Conservation (phyloP, 2,329 filamentous ascomycete genomes). For the Fusarium lateritium region DNA sequence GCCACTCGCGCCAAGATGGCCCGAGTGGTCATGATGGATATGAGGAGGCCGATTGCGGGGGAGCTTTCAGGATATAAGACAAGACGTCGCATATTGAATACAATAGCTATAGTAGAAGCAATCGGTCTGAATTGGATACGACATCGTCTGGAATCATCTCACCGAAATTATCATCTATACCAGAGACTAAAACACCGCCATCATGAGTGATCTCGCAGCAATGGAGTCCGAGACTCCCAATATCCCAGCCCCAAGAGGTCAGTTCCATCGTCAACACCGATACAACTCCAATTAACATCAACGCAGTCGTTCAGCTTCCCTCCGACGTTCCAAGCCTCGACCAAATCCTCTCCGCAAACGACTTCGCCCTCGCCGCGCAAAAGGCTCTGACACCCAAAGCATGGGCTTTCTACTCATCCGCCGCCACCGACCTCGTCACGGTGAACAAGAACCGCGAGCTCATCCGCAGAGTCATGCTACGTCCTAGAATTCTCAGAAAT, state of each 20-base stretch:
- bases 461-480: slow-evolving; percentile 70
- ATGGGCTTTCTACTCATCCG: slow-evolving; percentile 79
- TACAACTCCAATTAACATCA: not conserved
- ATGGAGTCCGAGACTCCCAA: slow-evolving; percentile 49
- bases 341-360: slow-evolving; percentile 57
- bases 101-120: not conserved
- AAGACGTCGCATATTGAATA: slow-evolving; percentile 3
- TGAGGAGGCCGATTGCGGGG: slow-evolving; percentile 42
- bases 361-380: slow-evolving; percentile 72
- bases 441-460: slow-evolving; percentile 68
- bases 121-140: not conserved
- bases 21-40: slow-evolving; percentile 28
- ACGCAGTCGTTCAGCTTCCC: slow-evolving; percentile 32
- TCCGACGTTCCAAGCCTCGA: slow-evolving; percentile 36
- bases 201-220: slow-evolving; percentile 49
- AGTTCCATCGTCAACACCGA: not conserved
- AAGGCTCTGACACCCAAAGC: slow-evolving; percentile 71
- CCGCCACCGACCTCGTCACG: slow-evolving; percentile 73
- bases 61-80: slow-evolving; percentile 14
- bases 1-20: slow-evolving; percentile 33
- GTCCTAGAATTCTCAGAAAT: slow-evolving; percentile 70
- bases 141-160: not conserved
- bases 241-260: slow-evolving; percentile 46
- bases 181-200: not conserved
- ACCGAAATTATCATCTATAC: not conserved